Percentiles rank a stretch among this genome's conserved stretches.
Conservation (phyloP, 176 grass and related monocot genomes). For the Triticum aestivum region DNA sequence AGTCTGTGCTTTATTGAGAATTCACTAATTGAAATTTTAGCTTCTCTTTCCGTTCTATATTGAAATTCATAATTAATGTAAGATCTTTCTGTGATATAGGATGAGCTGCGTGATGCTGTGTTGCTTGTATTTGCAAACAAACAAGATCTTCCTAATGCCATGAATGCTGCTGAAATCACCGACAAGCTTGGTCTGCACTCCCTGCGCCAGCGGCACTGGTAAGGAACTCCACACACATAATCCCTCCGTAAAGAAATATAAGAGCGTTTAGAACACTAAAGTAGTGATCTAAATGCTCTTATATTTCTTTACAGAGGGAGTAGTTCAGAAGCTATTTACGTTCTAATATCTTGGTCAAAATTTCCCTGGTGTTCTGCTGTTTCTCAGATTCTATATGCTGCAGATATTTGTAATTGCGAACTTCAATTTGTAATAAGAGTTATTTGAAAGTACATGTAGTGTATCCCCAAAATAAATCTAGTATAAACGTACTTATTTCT, state of each 20-base stretch:
- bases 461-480: not conserved
- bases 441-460: not conserved
- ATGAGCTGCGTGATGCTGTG: conserved; percentile 85
- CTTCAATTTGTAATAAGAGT: not conserved
- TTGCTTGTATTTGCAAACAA: conserved; percentile 91
- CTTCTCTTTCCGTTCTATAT: not conserved
- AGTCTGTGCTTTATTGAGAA: not conserved
- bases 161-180: conserved; percentile 94
- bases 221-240: not conserved
- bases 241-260: too few relatives aligned
- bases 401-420: not conserved
- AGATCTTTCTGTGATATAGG: conserved; percentile 39
- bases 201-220: conserved; percentile 84
- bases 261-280: too few relatives aligned
- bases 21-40: not conserved
- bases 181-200: conserved; percentile 89
- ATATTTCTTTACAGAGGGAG: too few relatives aligned
- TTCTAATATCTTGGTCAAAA: not conserved
- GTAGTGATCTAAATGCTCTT: too few relatives aligned
- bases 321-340: not conserved
- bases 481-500: not conserved
- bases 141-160: conserved; percentile 92
- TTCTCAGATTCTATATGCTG: not conserved
- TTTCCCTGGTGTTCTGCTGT: not conserved
- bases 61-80: not conserved